Percentiles rank a stretch among this genome's conserved stretches.
Evolutionary conservation across 1,284 basidiomycete species (phyloP).

Genomic region (Cryptococcus deneoformans): DNA sequence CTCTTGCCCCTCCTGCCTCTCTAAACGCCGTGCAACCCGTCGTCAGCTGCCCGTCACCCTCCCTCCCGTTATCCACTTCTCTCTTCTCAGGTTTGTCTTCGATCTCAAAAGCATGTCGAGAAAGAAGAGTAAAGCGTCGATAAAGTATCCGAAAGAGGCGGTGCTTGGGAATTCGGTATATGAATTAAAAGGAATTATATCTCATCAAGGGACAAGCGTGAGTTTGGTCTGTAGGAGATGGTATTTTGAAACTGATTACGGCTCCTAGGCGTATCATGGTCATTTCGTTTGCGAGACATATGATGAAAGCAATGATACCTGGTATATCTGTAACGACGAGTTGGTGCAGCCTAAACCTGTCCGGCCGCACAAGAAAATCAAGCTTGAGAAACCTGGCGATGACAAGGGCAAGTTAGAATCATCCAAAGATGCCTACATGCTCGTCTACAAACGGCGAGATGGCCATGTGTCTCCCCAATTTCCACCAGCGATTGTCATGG

Average conservation of each 20-base stretch:
- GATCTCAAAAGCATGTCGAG: constrained; percentile 71
- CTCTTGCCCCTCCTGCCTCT: constrained; percentile 66
- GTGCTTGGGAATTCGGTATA: constrained; percentile 54
- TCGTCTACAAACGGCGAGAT: constrained; percentile 67
- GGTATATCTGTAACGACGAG: constrained; percentile 90
- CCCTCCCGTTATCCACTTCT: constrained; percentile 81
- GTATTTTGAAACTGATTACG: background rate
- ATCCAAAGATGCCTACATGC: constrained; percentile 88
- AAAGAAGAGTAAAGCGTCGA: constrained; percentile 74
- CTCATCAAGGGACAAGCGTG: constrained; percentile 68
- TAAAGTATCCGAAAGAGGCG: constrained; percentile 77
- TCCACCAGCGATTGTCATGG: constrained; percentile 58
- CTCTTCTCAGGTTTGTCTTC: constrained; percentile 82
- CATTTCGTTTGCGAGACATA: constrained; percentile 89
- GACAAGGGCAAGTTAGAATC: constrained; percentile 8
- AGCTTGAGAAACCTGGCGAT: constrained; percentile 7
- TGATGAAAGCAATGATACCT: constrained; percentile 63
- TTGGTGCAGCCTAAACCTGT: constrained; percentile 21
- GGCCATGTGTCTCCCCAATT: constrained; percentile 16
- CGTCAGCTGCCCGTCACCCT: constrained; percentile 63
- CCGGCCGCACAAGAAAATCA: constrained; percentile 20
- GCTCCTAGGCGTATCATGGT: constrained; percentile 75
- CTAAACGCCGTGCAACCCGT: constrained; percentile 70
- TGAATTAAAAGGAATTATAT: constrained; percentile 72
- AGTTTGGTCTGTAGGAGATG: constrained; percentile 10